A percentile compares a stretch with the other conserved stretches of the same genome.
Conservation (phyloP, 108 stramenopile species). For the Nitzschia sp. region DNA sequence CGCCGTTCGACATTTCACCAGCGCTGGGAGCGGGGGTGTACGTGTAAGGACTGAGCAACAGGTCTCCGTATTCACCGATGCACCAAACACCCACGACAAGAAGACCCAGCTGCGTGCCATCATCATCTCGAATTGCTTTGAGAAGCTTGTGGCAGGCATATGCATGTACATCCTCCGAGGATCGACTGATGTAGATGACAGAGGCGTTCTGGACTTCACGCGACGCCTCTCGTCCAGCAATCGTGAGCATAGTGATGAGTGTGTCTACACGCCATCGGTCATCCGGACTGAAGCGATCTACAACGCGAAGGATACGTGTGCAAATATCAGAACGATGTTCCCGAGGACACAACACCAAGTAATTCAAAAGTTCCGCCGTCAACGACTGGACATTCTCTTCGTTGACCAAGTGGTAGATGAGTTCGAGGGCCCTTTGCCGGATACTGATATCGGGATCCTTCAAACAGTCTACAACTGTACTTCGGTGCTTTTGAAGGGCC, state of each 20-base stretch:
- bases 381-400: constrained; percentile 85
- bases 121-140: constrained; percentile 88
- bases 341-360: constrained; percentile 93
- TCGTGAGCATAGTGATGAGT: constrained; percentile 93
- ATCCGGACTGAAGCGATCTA: constrained; percentile 90
- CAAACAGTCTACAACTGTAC: constrained; percentile 96
- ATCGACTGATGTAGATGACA: constrained; percentile 82
- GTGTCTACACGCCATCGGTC: constrained; percentile 95
- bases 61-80: constrained; percentile 88
- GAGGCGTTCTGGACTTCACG: constrained; percentile 77
- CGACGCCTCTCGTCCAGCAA: constrained; percentile 89
- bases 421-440: constrained; percentile 97
- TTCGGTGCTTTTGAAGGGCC: constrained; percentile 90
- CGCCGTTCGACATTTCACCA: constrained; percentile 21
- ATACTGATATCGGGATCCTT: constrained; percentile 99
- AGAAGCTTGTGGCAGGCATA: constrained; percentile 93
- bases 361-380: constrained; percentile 96
- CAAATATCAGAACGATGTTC: constrained; percentile 93
- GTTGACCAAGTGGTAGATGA: constrained; percentile 97
- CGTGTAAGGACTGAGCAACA: constrained; percentile 67
- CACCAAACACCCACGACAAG: constrained; percentile 94
- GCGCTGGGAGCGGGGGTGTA: constrained; percentile 50
- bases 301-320: constrained; percentile 82
- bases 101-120: constrained; percentile 83
- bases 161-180: constrained; percentile 73